Evolutionary conservation across 1,284 basidiomycete species (phyloP), one percentile per base, ranked within the genome.

Genomic region (Stygiomarasmius scandens): DNA sequence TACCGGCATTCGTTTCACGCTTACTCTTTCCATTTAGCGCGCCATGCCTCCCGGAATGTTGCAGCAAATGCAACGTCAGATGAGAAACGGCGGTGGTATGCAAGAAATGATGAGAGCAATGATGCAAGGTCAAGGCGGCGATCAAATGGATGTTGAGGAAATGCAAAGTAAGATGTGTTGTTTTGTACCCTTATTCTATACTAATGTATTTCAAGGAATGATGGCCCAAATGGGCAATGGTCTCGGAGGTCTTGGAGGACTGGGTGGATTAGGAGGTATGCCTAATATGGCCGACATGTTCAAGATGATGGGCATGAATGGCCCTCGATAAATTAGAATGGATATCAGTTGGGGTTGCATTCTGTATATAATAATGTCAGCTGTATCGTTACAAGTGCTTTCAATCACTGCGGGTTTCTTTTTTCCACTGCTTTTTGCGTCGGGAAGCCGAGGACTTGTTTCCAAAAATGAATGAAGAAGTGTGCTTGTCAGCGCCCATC

Each of bases 31-130:
- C 19, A 58, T 61, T n/a, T 67, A 93, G 86, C 89, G 92, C 58
- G 80, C 92, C 12, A 88, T 96, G 85, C 93, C 94, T 2, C 93
- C 93, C 10, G 93, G 93, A 32, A 90, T 95, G 86, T 71, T 95
- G 58, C 90, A 91, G 67, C 87, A 93, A 64, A 85, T 93, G 83
- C 89, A 92, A 68, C 79, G 87, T 55, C 90, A 94, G 70, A 82
- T 95, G 71, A 82, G 92, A 49, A 79, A 87, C 51, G 92, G 92
- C 5, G 89, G 89, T 36, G 92, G 92, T n/a, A 92, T 95, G 77
- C 91, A 95, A 68, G 93, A 95, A 71, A 95, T 96, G 90, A 92
- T 96, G 91, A 92, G 91, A 70, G 90, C 93, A 24, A 93, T 95
- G 89, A 95, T 96, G 93, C 90, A 92, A 64, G 90, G 91, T 6